These are phyloP conservation scores for Skeletonema costatum DNA, from an alignment of 108 stramenopile genomes.

Conservation along the genomic window DNA sequence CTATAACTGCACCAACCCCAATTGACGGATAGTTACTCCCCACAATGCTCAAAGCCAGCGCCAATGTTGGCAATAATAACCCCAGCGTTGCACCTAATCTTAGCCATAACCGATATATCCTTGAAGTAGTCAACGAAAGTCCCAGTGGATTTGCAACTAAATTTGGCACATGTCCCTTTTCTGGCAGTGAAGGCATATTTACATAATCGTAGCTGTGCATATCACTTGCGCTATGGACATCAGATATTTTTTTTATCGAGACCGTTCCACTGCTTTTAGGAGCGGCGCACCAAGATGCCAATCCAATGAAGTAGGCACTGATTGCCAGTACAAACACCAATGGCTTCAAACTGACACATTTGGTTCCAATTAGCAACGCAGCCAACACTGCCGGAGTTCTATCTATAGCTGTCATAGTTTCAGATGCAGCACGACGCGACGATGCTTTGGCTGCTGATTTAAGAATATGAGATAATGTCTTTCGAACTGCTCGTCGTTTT, in stretches of 20 bases:
- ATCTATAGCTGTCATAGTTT: slow-evolving; percentile 32
- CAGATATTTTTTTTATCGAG: neutral
- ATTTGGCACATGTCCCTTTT: slow-evolving; percentile 73
- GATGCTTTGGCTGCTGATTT: slow-evolving; percentile 23
- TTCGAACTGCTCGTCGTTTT: slow-evolving; percentile 21
- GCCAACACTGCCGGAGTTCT: slow-evolving; percentile 46
- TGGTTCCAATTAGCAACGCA: slow-evolving; percentile 24
- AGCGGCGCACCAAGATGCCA: slow-evolving; percentile 36
- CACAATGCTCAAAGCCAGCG: slow-evolving; percentile 9
- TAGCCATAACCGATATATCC: slow-evolving; percentile 58
- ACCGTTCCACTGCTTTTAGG: slow-evolving; percentile 22
- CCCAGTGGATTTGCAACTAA: slow-evolving; percentile 73
- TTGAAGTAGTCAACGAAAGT: slow-evolving; percentile 35
- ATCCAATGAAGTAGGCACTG: slow-evolving; percentile 31
- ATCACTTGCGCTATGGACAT: neutral
- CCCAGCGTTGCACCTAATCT: slow-evolving; percentile 58
- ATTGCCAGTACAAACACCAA: slow-evolving; percentile 36
- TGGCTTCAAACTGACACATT: slow-evolving; percentile 45
- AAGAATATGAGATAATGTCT: slow-evolving; percentile 25
- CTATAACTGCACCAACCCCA: slow-evolving; percentile 2
- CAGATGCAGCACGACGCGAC: slow-evolving; percentile 10
- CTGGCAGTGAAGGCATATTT: slow-evolving; percentile 62
- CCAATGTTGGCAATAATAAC: slow-evolving; percentile 47
- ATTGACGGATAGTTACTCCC: neutral
- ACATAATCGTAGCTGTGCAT: neutral